phyloP scores from a whole-genome alignment of 306 rosid genomes.

The Prunus mira region DNA sequence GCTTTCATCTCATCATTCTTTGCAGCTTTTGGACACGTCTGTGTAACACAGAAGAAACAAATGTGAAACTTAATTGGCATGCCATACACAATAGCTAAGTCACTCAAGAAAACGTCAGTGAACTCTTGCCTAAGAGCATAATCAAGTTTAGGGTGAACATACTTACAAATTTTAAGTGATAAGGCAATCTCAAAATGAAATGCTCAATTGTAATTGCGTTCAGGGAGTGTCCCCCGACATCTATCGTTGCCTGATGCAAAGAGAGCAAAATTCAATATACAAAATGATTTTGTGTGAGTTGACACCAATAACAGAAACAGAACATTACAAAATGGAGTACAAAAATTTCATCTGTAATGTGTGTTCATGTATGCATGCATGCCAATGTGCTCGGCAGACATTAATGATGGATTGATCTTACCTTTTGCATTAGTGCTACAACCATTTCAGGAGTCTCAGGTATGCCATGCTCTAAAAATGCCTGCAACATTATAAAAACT shows the following conservation, averaged over 20 bases:
- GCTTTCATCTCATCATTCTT: constrained; percentile 80
- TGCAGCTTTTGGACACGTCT: constrained; percentile 82
- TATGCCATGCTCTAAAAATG: constrained; percentile 76
- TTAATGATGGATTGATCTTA: constrained; percentile 28
- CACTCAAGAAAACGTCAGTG: not conserved
- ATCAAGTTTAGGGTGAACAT: not conserved
- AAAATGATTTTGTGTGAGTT: not conserved
- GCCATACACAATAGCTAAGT: not conserved
- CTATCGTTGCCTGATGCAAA: constrained; percentile 64
- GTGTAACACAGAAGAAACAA: constrained; percentile 23
- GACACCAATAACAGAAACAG: not conserved
- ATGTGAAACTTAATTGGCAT: constrained; percentile 17
- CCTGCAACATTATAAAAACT: constrained; percentile 48
- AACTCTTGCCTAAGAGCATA: constrained; percentile 1
- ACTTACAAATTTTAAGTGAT: constrained; percentile 93
- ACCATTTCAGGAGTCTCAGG: constrained; percentile 93
- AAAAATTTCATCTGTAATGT: not conserved
- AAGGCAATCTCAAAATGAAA: constrained; percentile 90
- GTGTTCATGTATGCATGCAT: not conserved
- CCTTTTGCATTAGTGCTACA: constrained; percentile 91
- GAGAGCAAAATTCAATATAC: not conserved
- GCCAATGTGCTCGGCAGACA: not conserved
- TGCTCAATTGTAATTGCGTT: constrained; percentile 94
- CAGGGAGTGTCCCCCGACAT: constrained; percentile 77
- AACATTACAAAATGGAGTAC: not conserved